Percentiles rank a stretch among this genome's conserved stretches.
Conservation (phyloP, 2,329 filamentous ascomycete species). For the Scedosporium boydii region DNA sequence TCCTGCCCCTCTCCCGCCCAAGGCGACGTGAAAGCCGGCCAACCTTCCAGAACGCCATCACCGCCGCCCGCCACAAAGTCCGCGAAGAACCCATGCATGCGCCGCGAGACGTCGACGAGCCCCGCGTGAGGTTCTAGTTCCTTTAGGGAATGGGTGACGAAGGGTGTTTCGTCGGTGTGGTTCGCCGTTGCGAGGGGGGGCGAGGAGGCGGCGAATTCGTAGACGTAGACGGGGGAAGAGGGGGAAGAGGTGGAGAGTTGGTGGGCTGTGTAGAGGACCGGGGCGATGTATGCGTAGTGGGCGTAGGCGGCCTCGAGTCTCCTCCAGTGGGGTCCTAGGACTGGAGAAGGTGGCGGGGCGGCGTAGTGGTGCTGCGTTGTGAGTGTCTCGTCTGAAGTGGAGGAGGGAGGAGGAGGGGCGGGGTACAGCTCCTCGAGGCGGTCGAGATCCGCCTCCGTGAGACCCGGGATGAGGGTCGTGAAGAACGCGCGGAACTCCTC, state of each 20-base stretch:
- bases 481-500: constrained; percentile 53
- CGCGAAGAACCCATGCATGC: constrained; percentile 34
- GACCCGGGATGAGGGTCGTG: constrained; percentile 46
- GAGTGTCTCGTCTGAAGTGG: constrained; percentile 16
- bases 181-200: constrained; percentile 27
- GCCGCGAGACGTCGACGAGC: constrained; percentile 24
- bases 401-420: accelerated
- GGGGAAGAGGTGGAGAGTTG: not conserved
- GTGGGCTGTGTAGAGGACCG: constrained; percentile 50
- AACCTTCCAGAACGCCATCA: constrained; percentile 17
- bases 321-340: constrained; percentile 43
- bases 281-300: constrained; percentile 56
- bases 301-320: constrained; percentile 52
- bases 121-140: constrained; percentile 24
- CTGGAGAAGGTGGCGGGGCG: constrained; percentile 26
- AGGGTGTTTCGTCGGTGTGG: constrained; percentile 35
- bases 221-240: constrained; percentile 34
- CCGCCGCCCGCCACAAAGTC: constrained; percentile 14
- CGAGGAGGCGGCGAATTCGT: constrained; percentile 47
- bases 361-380: constrained; percentile 17
- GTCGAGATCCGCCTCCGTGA: constrained; percentile 41
- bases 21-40: constrained; percentile 34
- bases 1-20: constrained; percentile 17
- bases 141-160: constrained; percentile 33
- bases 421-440: constrained; percentile 53